phyloP scores from a whole-genome alignment of 805 yeast genomes.

The Metschnikowia rubicola region DNA sequence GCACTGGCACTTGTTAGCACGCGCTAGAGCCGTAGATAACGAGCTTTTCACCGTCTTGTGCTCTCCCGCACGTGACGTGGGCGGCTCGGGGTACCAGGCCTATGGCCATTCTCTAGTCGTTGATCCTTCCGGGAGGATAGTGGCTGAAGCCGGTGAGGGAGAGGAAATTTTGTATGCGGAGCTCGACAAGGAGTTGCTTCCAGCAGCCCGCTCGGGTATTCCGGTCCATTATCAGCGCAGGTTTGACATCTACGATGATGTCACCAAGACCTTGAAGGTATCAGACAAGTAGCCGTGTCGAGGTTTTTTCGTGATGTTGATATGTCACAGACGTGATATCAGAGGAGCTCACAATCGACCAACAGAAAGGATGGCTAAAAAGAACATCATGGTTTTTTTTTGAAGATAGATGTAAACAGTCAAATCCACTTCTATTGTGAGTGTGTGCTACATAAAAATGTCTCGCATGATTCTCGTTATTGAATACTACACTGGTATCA shows the following conservation, averaged over 20 bases:
- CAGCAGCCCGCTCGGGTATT: slow-evolving; percentile 57
- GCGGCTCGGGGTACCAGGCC: slow-evolving; percentile 52
- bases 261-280: slow-evolving; percentile 13
- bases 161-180: slow-evolving; percentile 77
- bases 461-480: too few relatives aligned
- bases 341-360: too few relatives aligned
- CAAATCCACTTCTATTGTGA: too few relatives aligned
- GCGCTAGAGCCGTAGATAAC: slow-evolving; percentile 69
- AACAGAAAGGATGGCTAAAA: too few relatives aligned
- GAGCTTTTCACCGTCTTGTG: slow-evolving; percentile 62
- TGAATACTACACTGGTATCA: too few relatives aligned
- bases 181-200: slow-evolving; percentile 58
- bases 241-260: slow-evolving; percentile 58
- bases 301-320: too few relatives aligned
- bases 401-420: too few relatives aligned
- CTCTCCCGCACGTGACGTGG: slow-evolving; percentile 81
- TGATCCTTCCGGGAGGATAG: slow-evolving; percentile 57
- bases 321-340: too few relatives aligned
- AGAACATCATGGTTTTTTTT: fast-evolving
- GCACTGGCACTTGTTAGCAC: slow-evolving; percentile 77
- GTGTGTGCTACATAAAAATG: too few relatives aligned
- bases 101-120: slow-evolving; percentile 66
- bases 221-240: slow-evolving; percentile 72
- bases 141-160: slow-evolving; percentile 73
- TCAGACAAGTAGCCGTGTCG: slow-evolving; percentile 6